A percentile compares a stretch with the other conserved stretches of the same genome.
phyloP scores from a whole-genome alignment of 2,329 filamentous ascomycete species.

The Epichloe uncinata region DNA sequence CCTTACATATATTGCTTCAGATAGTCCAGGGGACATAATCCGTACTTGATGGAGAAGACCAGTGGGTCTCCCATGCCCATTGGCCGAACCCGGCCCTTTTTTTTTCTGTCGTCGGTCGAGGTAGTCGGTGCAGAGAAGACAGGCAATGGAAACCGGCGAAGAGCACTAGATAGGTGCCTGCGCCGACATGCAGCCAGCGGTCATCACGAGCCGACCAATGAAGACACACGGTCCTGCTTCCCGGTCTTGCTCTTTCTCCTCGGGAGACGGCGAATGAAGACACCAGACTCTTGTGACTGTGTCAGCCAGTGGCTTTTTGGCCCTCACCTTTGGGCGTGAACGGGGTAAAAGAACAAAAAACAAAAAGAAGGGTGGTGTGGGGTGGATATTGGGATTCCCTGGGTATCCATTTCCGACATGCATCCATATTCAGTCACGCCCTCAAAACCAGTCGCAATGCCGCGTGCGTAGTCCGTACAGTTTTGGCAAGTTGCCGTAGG shows the following conservation, averaged over 20 bases:
- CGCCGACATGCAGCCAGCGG: conserved; percentile 1
- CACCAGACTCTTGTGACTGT: background rate
- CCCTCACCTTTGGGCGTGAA: background rate
- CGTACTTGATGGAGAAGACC: background rate
- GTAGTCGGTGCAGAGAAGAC: background rate
- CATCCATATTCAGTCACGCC: too few relatives aligned
- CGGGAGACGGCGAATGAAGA: background rate
- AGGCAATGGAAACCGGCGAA: conserved; percentile 1
- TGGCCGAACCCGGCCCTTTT: too few relatives aligned
- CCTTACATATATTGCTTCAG: background rate
- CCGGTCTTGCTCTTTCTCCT: too few relatives aligned
- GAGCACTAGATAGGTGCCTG: background rate
- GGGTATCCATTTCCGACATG: too few relatives aligned
- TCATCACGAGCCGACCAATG: conserved; percentile 1
- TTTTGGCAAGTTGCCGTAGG: background rate
- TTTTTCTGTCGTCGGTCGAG: background rate
- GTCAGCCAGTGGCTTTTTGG: background rate
- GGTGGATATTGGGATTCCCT: background rate
- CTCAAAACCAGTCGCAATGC: too few relatives aligned
- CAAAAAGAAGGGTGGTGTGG: background rate
- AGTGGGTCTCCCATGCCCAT: background rate
- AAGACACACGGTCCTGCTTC: background rate
- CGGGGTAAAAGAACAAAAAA: background rate
- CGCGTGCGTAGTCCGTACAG: too few relatives aligned
- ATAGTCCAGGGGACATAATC: background rate